Evolutionary conservation across 1,139 yeast genomes (phyloP), one percentile per base, ranked within the genome.

Genomic region (Kurtzmaniella quercitrusa): DNA sequence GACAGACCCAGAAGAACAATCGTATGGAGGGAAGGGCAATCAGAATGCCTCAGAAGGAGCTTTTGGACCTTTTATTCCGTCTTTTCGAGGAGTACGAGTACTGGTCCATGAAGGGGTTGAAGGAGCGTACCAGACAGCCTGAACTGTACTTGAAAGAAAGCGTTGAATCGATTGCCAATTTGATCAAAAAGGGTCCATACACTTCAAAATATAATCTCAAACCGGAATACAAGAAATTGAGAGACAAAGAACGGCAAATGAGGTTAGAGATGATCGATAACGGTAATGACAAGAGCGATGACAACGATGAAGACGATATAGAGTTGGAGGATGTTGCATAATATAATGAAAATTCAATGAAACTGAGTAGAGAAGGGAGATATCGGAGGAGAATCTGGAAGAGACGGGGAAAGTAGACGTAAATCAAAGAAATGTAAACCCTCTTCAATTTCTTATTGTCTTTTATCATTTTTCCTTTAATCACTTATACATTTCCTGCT

Each of bases 111-210:
- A 90, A 90, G 65, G 97, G 97, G 34, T 72, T 93, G 49, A 86
- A 90, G 60, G 98, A 93, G 62, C 79, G 96, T 55, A 90, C 98
- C 2, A 84, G 85, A 58, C 99, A 93, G 69, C 99, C 99, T 1
- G 98, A 94, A 61, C 84, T 87, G 3, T 94, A 88, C 61, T 72
- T 93, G 53, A 90, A 93, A 59, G 97, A 91, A 60, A 86, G 93
- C 44, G 71, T 93, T 43, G 98, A 93, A 48, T 81, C 87, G 41
- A 89, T 93, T 60, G 98, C 98, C 1, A 78, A 81, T 39, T 74
- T 93, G 57, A 91, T 87, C 55, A 90, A 93, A 59, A 89, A 89
- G 63, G 99, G 99, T 17, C 97, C 98, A 1, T 91, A 91, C 60
- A 95, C 98, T 1, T 77, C 91, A 59, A 91, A 88, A 63, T 93